These are phyloP conservation scores for Aspergillus fructus DNA, from an alignment of 2,329 filamentous ascomycete genomes.

Conservation along the genomic window DNA sequence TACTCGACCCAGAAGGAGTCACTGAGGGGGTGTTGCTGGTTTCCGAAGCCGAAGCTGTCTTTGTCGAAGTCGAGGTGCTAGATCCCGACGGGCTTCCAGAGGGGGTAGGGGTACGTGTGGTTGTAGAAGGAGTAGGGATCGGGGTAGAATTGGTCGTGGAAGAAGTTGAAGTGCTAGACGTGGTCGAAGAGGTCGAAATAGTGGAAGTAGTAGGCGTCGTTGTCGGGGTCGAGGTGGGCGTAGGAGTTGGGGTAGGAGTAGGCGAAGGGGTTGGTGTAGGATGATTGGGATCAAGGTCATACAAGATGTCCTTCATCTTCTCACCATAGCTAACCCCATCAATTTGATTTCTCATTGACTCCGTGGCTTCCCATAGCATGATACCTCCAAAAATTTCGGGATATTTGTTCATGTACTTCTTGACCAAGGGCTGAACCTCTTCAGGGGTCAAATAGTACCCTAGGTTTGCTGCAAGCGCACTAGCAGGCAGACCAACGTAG, in stretches of 20 bases:
- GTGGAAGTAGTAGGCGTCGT: constrained; percentile 10
- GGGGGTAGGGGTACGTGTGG: neutral
- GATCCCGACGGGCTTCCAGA: neutral
- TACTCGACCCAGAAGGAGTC: constrained; percentile 3
- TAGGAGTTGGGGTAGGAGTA: neutral
- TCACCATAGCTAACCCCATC: constrained; percentile 46
- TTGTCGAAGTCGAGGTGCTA: neutral
- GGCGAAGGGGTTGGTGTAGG: constrained; percentile 19
- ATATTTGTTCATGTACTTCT: constrained; percentile 41
- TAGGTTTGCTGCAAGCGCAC: constrained; percentile 26
- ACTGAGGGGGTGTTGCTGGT: neutral
- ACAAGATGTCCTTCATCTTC: constrained; percentile 50
- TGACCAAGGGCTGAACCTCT: constrained; percentile 48
- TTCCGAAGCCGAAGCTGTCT: neutral
- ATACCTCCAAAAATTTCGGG: constrained; percentile 55
- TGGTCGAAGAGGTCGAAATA: constrained; percentile 10
- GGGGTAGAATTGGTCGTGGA: neutral
- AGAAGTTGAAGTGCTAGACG: constrained; percentile 1
- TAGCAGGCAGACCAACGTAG: constrained; percentile 53
- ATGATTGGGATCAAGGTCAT: constrained; percentile 24
- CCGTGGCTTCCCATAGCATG: constrained; percentile 60
- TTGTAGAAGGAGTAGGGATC: neutral
- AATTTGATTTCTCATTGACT: constrained; percentile 47
- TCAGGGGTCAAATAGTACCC: constrained; percentile 49
- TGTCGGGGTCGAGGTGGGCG: constrained; percentile 5